Percentiles rank a stretch among this genome's conserved stretches.
Evolutionary conservation across 2,329 filamentous ascomycete genomes (phyloP).

Genomic region (Talaromyces sp.): DNA sequence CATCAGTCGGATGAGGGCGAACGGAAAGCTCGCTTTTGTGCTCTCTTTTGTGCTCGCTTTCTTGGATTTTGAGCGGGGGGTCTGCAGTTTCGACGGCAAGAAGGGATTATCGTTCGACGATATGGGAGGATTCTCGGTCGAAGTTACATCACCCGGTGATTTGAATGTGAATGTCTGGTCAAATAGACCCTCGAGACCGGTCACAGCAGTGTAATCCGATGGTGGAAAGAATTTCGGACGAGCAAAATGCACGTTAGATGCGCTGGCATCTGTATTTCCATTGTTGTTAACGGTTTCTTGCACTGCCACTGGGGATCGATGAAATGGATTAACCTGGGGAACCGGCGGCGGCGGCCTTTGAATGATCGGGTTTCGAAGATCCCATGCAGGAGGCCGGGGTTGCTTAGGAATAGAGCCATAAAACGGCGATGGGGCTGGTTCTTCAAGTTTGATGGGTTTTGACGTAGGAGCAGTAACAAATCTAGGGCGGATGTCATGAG

Average conservation of each 20-base stretch:
- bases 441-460: constrained; percentile 8
- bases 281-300: constrained; percentile 10
- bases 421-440: constrained; percentile 36
- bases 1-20: background rate
- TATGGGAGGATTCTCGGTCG: background rate
- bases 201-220: constrained; percentile 36
- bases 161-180: constrained; percentile 39
- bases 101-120: constrained; percentile 15
- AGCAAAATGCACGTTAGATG: constrained; percentile 32
- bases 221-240: constrained; percentile 42
- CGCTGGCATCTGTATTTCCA: constrained; percentile 4
- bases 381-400: constrained; percentile 36
- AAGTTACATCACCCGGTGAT: constrained; percentile 22
- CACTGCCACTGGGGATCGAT: constrained; percentile 23
- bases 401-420: constrained; percentile 38
- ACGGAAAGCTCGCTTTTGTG: background rate
- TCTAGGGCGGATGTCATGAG: constrained; percentile 29
- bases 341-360: constrained; percentile 32
- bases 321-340: constrained; percentile 33
- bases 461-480: constrained; percentile 18
- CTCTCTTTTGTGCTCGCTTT: too few relatives aligned
- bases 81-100: background rate
- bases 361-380: constrained; percentile 27
- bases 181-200: constrained; percentile 44
- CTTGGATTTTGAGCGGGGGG: background rate